Evolutionary conservation across 163 green algal genomes (phyloP).

Genomic region (Picocystis sp.): DNA sequence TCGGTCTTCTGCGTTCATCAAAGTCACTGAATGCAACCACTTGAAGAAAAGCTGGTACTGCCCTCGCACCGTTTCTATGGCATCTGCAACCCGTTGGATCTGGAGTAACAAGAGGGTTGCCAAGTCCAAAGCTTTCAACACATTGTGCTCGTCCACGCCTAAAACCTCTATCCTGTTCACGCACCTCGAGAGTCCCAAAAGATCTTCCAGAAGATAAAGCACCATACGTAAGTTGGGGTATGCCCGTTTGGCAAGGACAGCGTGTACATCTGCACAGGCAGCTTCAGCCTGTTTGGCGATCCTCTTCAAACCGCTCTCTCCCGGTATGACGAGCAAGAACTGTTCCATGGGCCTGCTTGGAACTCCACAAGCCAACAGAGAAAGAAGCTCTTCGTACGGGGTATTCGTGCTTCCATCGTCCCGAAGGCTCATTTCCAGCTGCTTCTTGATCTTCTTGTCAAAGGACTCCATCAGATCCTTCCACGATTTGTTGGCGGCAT

Average conservation of each 20-base stretch:
- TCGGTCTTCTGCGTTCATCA: no score
- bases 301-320: slow-evolving; percentile 34
- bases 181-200: no score
- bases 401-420: slow-evolving; percentile 13
- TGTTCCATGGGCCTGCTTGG: slow-evolving; percentile 32
- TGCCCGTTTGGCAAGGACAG: slow-evolving; percentile 12
- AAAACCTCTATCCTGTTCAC: no score
- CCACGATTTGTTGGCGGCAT: slow-evolving; percentile 18
- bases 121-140: no score
- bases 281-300: slow-evolving; percentile 38
- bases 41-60: no score
- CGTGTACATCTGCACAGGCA: slow-evolving; percentile 21
- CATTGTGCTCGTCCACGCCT: no score
- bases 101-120: no score
- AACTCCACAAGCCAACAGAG: slow-evolving; percentile 21
- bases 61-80: no score
- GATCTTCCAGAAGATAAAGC: no score
- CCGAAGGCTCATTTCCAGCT: slow-evolving; percentile 11
- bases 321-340: slow-evolving; percentile 31
- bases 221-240: no score
- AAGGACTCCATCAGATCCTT: slow-evolving; percentile 10
- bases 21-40: no score
- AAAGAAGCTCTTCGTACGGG: slow-evolving; percentile 19
- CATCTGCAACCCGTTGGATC: no score
- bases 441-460: slow-evolving; percentile 10